Conservation (phyloP, 768 basidiomycete species). For the Tylopilus vinaceipallidus region DNA sequence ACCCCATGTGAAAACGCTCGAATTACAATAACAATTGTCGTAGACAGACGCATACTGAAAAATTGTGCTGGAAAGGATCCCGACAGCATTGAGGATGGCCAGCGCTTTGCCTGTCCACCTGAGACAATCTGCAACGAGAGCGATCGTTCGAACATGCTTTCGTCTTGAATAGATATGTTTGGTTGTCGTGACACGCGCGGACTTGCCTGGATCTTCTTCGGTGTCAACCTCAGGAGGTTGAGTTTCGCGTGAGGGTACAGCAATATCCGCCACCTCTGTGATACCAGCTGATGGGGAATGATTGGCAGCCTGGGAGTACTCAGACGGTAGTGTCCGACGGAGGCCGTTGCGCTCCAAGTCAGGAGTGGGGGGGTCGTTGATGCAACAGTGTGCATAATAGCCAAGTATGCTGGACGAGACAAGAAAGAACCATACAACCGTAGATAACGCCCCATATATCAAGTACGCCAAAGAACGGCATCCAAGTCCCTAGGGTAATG, state of each 20-base stretch:
- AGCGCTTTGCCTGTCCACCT: conserved; percentile 27
- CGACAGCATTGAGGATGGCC: conserved; percentile 27
- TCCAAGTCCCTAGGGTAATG: conserved; percentile 26
- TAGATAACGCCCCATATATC: conserved; percentile 30
- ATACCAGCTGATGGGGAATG: too few relatives aligned
- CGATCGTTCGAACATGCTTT: background rate
- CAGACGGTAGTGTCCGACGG: too few relatives aligned
- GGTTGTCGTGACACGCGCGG: background rate
- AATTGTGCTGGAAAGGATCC: conserved; percentile 25
- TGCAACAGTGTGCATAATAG: conserved; percentile 15
- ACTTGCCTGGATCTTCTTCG: background rate
- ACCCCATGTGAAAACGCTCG: conserved; percentile 21
- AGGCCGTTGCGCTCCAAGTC: background rate
- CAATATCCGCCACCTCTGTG: too few relatives aligned
- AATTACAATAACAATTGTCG: conserved; percentile 30
- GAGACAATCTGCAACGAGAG: conserved; percentile 11
- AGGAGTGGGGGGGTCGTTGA: background rate
- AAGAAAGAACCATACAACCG: conserved; percentile 28
- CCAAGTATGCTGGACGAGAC: conserved; percentile 28
- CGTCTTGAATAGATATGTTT: background rate
- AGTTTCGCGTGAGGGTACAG: background rate
- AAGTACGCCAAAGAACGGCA: conserved; percentile 35
- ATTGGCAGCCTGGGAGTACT: too few relatives aligned
- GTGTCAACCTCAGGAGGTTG: background rate
- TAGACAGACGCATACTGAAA: conserved; percentile 30